Evolutionary conservation across 2,329 filamentous ascomycete genomes (phyloP).

Genomic region (Chaetomium sp.): DNA sequence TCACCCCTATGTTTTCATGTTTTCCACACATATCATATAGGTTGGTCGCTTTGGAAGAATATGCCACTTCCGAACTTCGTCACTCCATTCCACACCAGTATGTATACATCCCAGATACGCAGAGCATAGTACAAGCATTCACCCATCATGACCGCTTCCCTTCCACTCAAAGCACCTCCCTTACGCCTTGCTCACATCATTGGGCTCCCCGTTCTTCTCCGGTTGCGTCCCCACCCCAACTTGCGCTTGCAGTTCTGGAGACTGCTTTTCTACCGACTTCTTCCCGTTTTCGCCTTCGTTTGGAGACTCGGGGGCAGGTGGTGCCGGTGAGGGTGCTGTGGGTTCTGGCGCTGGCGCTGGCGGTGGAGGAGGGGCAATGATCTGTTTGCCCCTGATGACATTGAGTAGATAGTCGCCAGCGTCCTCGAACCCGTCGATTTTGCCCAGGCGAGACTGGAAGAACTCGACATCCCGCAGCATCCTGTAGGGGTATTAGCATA

Average conservation of each 20-base stretch:
- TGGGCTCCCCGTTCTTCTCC: constrained; percentile 6
- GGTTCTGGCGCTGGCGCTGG: constrained; percentile 14
- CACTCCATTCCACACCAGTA: constrained; percentile 1
- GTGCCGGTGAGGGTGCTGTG: constrained; percentile 8
- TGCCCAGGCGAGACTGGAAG: constrained; percentile 70
- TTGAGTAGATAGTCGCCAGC: constrained; percentile 69
- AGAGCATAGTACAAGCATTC: background rate
- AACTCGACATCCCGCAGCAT: constrained; percentile 76
- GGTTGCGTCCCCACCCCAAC: background rate
- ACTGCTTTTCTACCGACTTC: constrained; percentile 7
- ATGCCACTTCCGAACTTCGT: background rate
- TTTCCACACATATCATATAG: too few species aligned
- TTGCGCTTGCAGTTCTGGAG: background rate
- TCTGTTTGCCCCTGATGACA: constrained; percentile 63
- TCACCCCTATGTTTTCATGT: too few species aligned
- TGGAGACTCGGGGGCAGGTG: background rate
- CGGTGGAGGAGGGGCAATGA: constrained; percentile 35
- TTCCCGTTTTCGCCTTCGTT: background rate
- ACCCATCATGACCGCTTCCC: background rate
- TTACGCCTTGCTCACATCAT: constrained; percentile 20
- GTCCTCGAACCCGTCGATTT: constrained; percentile 77
- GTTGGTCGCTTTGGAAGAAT: background rate
- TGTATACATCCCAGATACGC: constrained; percentile 6
- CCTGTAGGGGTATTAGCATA: constrained; percentile 46
- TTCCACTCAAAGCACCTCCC: background rate